Evolutionary conservation across 192 early-diverging fungal genomes (phyloP).

Genomic region (Linnemannia elongata): DNA sequence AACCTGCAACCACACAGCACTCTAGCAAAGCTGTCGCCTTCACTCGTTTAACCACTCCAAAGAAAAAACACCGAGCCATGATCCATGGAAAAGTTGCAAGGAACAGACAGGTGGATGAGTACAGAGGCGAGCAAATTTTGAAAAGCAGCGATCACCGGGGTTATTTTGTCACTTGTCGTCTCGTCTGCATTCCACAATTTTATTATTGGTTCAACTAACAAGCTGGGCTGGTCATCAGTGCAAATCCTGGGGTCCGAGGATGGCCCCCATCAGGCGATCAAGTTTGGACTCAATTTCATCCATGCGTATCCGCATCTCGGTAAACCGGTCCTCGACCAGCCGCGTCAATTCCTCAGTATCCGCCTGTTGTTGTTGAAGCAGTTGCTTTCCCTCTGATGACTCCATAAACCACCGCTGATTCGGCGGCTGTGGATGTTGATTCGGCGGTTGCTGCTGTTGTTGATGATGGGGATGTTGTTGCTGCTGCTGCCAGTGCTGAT

Average conservation of each 20-base stretch:
- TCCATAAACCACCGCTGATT: slow-evolving; percentile 21
- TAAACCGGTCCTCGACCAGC: slow-evolving; percentile 24
- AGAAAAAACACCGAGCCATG: not conserved
- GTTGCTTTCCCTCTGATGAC: not conserved
- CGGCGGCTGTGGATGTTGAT: not conserved
- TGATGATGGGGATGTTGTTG: not conserved
- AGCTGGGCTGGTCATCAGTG: not conserved
- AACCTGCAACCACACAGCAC: not conserved
- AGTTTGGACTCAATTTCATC: slow-evolving; percentile 42
- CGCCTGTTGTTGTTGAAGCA: slow-evolving; percentile 5
- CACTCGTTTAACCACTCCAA: too few species aligned
- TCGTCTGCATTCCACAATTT: not conserved
- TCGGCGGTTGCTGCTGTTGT: not conserved
- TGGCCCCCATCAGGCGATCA: slow-evolving; percentile 33
- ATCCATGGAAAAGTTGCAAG: too few species aligned
- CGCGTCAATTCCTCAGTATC: slow-evolving; percentile 24
- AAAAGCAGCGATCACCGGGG: slow-evolving; percentile 1
- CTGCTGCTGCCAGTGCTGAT: not conserved
- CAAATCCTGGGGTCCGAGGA: not conserved
- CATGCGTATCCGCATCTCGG: slow-evolving; percentile 41
- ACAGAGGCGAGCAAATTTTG: not conserved
- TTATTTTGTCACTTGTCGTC: not conserved
- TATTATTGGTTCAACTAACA: not conserved
- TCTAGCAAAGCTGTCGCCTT: too few species aligned
- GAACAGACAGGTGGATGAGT: not conserved